phyloP scores from a whole-genome alignment of 306 rosid species.

The Malus domestica region DNA sequence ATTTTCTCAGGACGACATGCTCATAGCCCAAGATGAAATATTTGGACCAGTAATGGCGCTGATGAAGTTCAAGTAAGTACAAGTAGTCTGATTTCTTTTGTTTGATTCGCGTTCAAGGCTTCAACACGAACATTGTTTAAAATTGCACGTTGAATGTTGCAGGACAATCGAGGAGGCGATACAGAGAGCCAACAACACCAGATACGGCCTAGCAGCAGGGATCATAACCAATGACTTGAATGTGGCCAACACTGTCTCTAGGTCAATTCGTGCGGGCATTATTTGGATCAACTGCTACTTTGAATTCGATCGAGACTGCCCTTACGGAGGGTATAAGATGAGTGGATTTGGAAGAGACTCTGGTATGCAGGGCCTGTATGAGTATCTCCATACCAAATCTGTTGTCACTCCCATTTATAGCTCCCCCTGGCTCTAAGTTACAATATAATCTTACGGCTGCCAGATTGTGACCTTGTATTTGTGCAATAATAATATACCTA shows the following conservation, averaged over 20 bases:
- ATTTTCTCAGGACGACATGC: slow-evolving; percentile 57
- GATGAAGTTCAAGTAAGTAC: slow-evolving; percentile 70
- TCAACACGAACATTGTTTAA: neutral
- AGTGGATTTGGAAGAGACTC: slow-evolving; percentile 85
- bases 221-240: slow-evolving; percentile 64
- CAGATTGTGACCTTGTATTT: too few species aligned
- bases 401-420: slow-evolving; percentile 70
- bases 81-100: neutral
- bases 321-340: slow-evolving; percentile 73
- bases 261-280: slow-evolving; percentile 69
- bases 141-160: neutral
- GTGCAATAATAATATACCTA: neutral
- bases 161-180: slow-evolving; percentile 81
- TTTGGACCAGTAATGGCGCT: slow-evolving; percentile 76
- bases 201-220: slow-evolving; percentile 79
- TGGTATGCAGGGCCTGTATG: slow-evolving; percentile 51
- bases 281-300: slow-evolving; percentile 83
- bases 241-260: slow-evolving; percentile 69
- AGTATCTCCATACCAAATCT: slow-evolving; percentile 69
- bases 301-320: slow-evolving; percentile 52
- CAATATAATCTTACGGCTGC: neutral
- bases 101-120: too few species aligned
- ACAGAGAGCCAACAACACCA: slow-evolving; percentile 58
- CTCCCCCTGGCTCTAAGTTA: slow-evolving; percentile 57
- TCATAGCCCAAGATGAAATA: slow-evolving; percentile 62